Percentiles rank a stretch among this genome's conserved stretches.
These are phyloP conservation scores for Candida sp. DNA, from an alignment of 1,139 yeast species.

Conservation along the genomic window DNA sequence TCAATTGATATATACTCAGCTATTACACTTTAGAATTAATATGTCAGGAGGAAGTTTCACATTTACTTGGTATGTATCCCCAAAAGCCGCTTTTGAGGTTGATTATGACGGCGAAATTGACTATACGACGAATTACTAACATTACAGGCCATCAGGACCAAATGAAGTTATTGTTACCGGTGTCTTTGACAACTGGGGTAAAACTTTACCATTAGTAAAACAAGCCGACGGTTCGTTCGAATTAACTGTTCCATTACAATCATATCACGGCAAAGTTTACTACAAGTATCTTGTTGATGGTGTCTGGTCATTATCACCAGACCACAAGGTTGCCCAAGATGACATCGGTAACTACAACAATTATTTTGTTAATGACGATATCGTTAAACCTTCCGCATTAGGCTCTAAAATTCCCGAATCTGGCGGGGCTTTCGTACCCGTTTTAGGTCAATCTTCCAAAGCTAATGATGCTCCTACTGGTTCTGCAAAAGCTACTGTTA, in stretches of 20 bases:
- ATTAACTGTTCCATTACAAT: conserved; percentile 52
- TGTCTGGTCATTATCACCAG: conserved; percentile 54
- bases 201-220: conserved; percentile 55
- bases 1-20: background rate
- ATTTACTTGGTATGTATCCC: conserved; percentile 25
- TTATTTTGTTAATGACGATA: conserved; percentile 41
- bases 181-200: conserved; percentile 72
- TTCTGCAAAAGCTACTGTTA: conserved; percentile 46
- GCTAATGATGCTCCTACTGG: conserved; percentile 11
- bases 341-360: conserved; percentile 63
- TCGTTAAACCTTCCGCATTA: conserved; percentile 23
- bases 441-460: conserved; percentile 9
- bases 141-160: conserved; percentile 71
- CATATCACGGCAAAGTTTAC: conserved; percentile 37
- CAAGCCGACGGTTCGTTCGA: conserved; percentile 59
- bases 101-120: background rate
- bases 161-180: conserved; percentile 71
- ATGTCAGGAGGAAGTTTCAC: conserved; percentile 24
- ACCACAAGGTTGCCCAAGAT: conserved; percentile 43
- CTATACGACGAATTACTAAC: conserved; percentile 6
- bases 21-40: background rate
- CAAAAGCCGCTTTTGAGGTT: background rate
- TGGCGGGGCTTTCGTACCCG: conserved; percentile 35
- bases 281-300: conserved; percentile 80
- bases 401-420: conserved; percentile 57